phyloP scores from a whole-genome alignment of 345 rosid species.

The Psidium friedrichsthalianum region DNA sequence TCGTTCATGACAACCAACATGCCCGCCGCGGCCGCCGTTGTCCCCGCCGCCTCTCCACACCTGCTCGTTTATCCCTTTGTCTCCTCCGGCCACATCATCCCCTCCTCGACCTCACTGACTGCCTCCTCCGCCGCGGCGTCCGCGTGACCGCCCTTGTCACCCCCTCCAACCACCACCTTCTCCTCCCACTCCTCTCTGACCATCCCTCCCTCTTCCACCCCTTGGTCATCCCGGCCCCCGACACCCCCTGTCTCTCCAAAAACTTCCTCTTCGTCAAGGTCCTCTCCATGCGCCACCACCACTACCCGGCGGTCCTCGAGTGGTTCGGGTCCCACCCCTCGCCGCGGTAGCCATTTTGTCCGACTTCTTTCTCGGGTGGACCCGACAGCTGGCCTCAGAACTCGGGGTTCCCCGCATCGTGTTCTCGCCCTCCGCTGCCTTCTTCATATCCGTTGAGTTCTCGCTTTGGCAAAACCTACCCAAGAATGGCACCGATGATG shows the following conservation, averaged over 20 bases:
- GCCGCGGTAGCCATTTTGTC: slow-evolving; percentile 46
- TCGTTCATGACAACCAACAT: no score
- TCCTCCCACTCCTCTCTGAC: slow-evolving; percentile 24
- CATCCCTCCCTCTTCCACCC: slow-evolving; percentile 15
- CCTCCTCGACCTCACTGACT: slow-evolving; percentile 51
- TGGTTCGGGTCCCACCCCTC: slow-evolving; percentile 34
- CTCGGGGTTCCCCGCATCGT: slow-evolving; percentile 30
- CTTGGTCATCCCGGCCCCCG: slow-evolving; percentile 13
- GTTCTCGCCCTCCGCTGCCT: slow-evolving; percentile 47
- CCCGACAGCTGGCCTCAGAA: slow-evolving; percentile 27
- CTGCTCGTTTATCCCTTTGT: slow-evolving; percentile 50
- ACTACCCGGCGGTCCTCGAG: slow-evolving; percentile 17
- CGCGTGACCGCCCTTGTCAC: slow-evolving; percentile 34
- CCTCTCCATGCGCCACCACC: slow-evolving; percentile 20
- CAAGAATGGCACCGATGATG: background rate
- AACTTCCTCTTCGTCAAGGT: slow-evolving; percentile 3
- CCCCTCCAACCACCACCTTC: slow-evolving; percentile 22
- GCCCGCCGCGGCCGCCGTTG: no score
- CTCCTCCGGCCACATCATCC: slow-evolving; percentile 51
- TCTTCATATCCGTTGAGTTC: slow-evolving; percentile 9
- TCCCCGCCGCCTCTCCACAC: slow-evolving; percentile 12
- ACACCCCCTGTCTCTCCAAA: background rate
- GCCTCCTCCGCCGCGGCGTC: slow-evolving; percentile 30
- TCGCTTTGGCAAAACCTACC: slow-evolving; percentile 21
- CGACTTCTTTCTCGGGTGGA: slow-evolving; percentile 71